Evolutionary conservation across 768 basidiomycete genomes (phyloP).

Genomic region (Collybiopsis luxurians): DNA sequence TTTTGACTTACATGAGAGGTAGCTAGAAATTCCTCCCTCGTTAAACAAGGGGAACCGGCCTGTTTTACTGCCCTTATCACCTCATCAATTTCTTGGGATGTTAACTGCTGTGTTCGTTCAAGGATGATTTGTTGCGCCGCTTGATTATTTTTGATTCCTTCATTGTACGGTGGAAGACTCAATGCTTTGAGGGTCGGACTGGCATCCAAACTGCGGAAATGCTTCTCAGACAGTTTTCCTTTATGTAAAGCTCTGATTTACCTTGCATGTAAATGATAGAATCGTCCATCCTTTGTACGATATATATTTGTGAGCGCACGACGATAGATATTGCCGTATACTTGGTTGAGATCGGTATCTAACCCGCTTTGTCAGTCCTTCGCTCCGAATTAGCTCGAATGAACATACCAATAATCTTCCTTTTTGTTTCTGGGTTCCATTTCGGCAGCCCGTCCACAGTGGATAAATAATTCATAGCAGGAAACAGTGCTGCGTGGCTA

Average conservation of each 20-base stretch:
- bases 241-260: neutral
- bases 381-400: neutral
- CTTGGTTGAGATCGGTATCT: slow-evolving; percentile 6
- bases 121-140: neutral
- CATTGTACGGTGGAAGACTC: slow-evolving; percentile 1
- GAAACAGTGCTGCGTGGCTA: slow-evolving; percentile 4
- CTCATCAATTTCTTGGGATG: neutral
- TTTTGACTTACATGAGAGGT: slow-evolving; percentile 1
- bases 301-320: slow-evolving; percentile 3
- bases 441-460: slow-evolving; percentile 3
- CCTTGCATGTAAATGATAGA: slow-evolving; percentile 6
- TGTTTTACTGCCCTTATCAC: neutral
- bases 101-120: neutral
- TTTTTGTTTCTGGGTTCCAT: slow-evolving; percentile 3
- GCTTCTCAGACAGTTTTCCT: too few relatives aligned
- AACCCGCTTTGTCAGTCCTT: neutral
- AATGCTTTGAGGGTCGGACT: neutral
- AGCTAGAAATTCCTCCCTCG: slow-evolving; percentile 4
- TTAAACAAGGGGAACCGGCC: neutral
- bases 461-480: slow-evolving; percentile 2
- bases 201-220: neutral
- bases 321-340: slow-evolving; percentile 4
- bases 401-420: neutral
- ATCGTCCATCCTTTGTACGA: slow-evolving; percentile 3
- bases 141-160: neutral